Percentiles rank a stretch among this genome's conserved stretches.
Conservation (phyloP, 805 yeast species). For the Nadsonia fulvescens region DNA sequence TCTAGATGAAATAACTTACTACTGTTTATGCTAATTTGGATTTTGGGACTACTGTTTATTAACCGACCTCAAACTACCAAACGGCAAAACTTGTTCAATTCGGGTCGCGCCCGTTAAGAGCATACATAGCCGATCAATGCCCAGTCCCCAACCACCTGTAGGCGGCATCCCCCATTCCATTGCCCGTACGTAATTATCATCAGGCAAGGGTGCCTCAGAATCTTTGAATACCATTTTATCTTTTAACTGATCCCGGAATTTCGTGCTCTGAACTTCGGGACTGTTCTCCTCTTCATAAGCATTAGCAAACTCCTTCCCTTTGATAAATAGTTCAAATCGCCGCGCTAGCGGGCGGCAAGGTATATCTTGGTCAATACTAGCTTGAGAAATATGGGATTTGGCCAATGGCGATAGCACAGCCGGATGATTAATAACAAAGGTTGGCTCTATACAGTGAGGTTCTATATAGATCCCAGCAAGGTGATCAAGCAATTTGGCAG, state of each 20-base stretch:
- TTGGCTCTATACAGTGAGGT: slow-evolving; percentile 42
- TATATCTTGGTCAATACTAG: slow-evolving; percentile 17
- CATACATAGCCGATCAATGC: slow-evolving; percentile 80
- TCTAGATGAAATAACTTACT: no score
- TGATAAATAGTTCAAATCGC: slow-evolving; percentile 71
- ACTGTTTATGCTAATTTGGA: no score
- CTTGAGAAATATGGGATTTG: slow-evolving; percentile 29
- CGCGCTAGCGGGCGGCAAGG: slow-evolving; percentile 31
- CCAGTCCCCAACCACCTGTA: slow-evolving; percentile 96
- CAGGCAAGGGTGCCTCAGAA: slow-evolving; percentile 50
- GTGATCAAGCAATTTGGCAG: slow-evolving; percentile 42
- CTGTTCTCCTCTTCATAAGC: slow-evolving; percentile 95
- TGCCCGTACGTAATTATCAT: slow-evolving; percentile 46
- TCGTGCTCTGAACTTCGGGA: slow-evolving; percentile 44
- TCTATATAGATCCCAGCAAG: slow-evolving; percentile 49
- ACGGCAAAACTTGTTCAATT: slow-evolving; percentile 24
- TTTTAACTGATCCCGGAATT: slow-evolving; percentile 16
- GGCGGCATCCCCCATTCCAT: slow-evolving; percentile 96
- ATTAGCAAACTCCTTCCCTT: slow-evolving; percentile 68
- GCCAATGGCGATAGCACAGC: slow-evolving; percentile 74
- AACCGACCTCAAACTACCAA: slow-evolving; percentile 12
- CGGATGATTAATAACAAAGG: slow-evolving; percentile 71
- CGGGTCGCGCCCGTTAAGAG: slow-evolving; percentile 42
- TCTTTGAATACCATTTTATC: slow-evolving; percentile 33
- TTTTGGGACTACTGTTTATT: slow-evolving; percentile 12